phyloP scores from a whole-genome alignment of 2,329 filamentous ascomycete genomes.

The Fusarium subglutinans region DNA sequence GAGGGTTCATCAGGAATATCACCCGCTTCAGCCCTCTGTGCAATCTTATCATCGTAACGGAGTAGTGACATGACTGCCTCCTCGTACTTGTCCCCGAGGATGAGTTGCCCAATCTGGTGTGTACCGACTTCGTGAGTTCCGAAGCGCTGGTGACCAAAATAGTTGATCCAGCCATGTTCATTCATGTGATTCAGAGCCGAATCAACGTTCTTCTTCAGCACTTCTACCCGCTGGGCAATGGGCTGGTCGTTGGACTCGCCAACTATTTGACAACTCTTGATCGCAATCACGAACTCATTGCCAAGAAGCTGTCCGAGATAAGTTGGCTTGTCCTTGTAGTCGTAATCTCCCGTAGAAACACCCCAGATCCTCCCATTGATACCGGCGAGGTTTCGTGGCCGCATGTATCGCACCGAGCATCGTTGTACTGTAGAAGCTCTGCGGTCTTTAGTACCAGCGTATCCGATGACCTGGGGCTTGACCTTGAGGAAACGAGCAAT shows the following conservation, averaged over 20 bases:
- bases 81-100: conserved; percentile 83
- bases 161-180: conserved; percentile 90
- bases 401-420: conserved; percentile 69
- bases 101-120: conserved; percentile 83
- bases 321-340: conserved; percentile 75
- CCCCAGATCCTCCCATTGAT: conserved; percentile 72
- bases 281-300: conserved; percentile 92
- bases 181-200: conserved; percentile 73
- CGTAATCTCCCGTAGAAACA: conserved; percentile 80
- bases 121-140: conserved; percentile 89
- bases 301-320: conserved; percentile 85
- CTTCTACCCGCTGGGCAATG: conserved; percentile 43
- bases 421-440: conserved; percentile 87
- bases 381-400: conserved; percentile 67
- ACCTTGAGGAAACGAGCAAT: conserved; percentile 78
- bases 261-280: conserved; percentile 81
- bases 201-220: conserved; percentile 54
- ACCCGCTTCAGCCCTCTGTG: conserved; percentile 55
- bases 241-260: conserved; percentile 46
- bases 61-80: conserved; percentile 83
- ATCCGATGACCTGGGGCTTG: conserved; percentile 77
- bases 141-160: conserved; percentile 97
- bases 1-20: conserved; percentile 57
- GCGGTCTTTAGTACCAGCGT: conserved; percentile 89
- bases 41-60: conserved; percentile 71